Conservation (phyloP, 2,329 filamentous ascomycete species). For the Neofusicoccum parvum region DNA sequence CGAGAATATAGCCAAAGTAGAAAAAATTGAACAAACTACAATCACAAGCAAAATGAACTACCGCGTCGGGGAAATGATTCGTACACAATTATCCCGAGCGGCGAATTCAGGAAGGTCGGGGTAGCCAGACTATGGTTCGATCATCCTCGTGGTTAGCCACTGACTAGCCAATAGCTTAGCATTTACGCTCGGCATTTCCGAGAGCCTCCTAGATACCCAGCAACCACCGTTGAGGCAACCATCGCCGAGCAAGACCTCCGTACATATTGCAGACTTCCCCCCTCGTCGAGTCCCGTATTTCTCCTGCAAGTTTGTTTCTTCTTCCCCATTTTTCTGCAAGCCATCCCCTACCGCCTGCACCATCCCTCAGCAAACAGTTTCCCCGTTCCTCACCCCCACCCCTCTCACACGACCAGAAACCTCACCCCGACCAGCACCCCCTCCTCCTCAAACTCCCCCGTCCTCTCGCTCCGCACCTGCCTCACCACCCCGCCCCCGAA, state of each 20-base stretch:
- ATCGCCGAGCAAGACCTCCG: not conserved
- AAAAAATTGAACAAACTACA: not conserved
- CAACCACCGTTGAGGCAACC: too few species aligned
- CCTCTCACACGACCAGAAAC: slow-evolving; percentile 37
- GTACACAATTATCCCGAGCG: not conserved
- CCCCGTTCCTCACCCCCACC: not conserved
- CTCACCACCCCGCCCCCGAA: slow-evolving; percentile 33
- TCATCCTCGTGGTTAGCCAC: not conserved
- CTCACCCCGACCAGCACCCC: slow-evolving; percentile 45
- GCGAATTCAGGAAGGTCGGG: not conserved
- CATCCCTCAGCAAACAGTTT: not conserved
- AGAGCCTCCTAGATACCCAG: not conserved
- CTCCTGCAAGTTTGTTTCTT: not conserved
- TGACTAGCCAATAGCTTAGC: not conserved
- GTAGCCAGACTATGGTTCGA: too few species aligned
- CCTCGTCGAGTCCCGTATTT: not conserved
- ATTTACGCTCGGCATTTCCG: not conserved
- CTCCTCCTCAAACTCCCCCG: slow-evolving; percentile 45
- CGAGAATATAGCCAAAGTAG: not conserved
- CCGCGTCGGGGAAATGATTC: not conserved
- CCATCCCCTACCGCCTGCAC: not conserved
- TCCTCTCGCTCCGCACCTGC: slow-evolving; percentile 42
- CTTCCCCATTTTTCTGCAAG: not conserved
- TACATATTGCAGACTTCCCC: not conserved
- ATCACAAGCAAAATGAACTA: not conserved